phyloP scores from a whole-genome alignment of 371 early-diverging fungal genomes.

The Rhizopus stolonifer region DNA sequence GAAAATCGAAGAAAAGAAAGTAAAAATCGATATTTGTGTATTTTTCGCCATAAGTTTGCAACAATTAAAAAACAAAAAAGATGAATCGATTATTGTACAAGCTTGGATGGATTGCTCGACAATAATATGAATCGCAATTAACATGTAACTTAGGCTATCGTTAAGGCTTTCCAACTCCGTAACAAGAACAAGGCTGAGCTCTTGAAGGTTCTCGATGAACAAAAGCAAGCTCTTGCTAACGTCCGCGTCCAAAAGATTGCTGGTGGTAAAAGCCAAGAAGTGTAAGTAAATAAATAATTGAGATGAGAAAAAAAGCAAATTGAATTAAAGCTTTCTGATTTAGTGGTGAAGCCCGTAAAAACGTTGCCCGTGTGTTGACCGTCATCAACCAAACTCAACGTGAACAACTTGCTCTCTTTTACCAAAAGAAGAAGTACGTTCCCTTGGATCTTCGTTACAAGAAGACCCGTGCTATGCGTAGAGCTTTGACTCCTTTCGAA shows the following conservation, averaged over 20 bases:
- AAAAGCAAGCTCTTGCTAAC: constrained; percentile 50
- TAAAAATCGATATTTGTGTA: too few relatives aligned
- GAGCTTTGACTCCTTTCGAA: constrained; percentile 70
- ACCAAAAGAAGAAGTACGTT: too few relatives aligned
- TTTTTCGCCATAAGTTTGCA: too few relatives aligned
- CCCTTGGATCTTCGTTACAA: too few relatives aligned
- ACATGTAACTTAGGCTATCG: not conserved
- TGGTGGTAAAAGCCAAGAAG: constrained; percentile 72
- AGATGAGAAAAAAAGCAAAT: too few relatives aligned
- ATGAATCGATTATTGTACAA: too few relatives aligned
- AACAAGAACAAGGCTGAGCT: constrained; percentile 86
- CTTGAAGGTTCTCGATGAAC: constrained; percentile 78
- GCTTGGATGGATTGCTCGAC: too few relatives aligned
- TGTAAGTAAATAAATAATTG: constrained; percentile 52
- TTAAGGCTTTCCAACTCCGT: constrained; percentile 66
- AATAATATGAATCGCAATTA: too few relatives aligned
- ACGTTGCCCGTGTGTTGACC: constrained; percentile 88
- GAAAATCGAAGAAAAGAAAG: too few relatives aligned
- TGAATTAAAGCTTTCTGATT: not conserved
- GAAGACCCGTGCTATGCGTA: constrained; percentile 80
- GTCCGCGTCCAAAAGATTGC: constrained; percentile 64
- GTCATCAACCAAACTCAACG: constrained; percentile 81
- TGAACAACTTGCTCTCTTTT: constrained; percentile 21
- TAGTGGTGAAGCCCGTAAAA: constrained; percentile 75
- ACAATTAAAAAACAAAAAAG: too few relatives aligned